Evolutionary conservation across 768 basidiomycete species (phyloP).

Genomic region (Lanmaoa pseudosensibilis): DNA sequence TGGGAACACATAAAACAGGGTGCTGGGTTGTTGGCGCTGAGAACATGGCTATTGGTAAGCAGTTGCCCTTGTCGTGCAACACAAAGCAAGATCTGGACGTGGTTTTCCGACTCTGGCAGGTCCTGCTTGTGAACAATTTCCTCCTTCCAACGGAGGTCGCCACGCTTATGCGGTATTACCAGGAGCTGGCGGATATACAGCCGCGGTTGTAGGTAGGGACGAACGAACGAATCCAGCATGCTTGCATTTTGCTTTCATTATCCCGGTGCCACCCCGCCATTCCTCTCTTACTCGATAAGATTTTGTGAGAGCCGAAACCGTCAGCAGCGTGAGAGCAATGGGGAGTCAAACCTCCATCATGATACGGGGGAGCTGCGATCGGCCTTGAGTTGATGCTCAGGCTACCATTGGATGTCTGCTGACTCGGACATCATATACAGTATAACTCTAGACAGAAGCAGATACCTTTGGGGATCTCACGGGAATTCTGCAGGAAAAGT

Average conservation of each 20-base stretch:
- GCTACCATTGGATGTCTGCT: no score
- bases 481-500: no score
- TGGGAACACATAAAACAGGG: constrained; percentile 68
- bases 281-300: neutral
- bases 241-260: neutral
- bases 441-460: no score
- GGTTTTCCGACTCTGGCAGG: constrained; percentile 34
- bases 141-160: constrained; percentile 51
- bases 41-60: constrained; percentile 61
- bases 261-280: no score
- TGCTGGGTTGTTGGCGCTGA: constrained; percentile 64
- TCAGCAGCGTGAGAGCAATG: neutral
- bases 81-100: neutral
- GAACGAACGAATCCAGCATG: neutral
- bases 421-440: no score
- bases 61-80: neutral
- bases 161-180: constrained; percentile 53
- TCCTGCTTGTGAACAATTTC: constrained; percentile 55
- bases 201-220: constrained; percentile 30
- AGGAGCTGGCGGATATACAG: constrained; percentile 47
- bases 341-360: no score
- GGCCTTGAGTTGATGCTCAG: no score
- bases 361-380: no score
- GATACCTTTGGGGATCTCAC: no score
- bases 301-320: neutral